These are phyloP conservation scores for Hypoxylon rubiginosum DNA, from an alignment of 2,329 filamentous ascomycete genomes.

Conservation along the genomic window DNA sequence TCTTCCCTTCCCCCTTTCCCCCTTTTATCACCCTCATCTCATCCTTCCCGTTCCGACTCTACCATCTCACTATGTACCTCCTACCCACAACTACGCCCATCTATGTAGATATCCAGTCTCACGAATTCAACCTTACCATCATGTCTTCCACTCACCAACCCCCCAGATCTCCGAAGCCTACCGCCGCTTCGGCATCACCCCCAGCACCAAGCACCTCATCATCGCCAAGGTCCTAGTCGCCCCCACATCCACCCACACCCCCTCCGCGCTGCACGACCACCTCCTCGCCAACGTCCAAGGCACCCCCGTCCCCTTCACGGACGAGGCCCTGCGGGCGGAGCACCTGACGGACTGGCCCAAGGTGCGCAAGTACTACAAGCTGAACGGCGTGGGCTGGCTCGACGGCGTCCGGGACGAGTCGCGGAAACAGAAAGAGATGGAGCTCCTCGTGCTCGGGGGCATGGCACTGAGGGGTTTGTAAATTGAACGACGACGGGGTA, in stretches of 20 bases:
- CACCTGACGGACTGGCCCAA: constrained; percentile 73
- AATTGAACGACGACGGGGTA: background rate
- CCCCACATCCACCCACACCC: constrained; percentile 52
- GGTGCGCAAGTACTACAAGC: constrained; percentile 88
- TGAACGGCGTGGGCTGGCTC: constrained; percentile 72
- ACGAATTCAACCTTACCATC: background rate
- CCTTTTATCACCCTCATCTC: background rate
- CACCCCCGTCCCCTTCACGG: constrained; percentile 68
- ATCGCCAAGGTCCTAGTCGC: constrained; percentile 81
- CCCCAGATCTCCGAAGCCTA: constrained; percentile 90
- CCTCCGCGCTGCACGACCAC: constrained; percentile 69
- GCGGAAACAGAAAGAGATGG: constrained; percentile 68
- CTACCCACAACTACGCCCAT: constrained; percentile 17
- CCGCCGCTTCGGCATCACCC: constrained; percentile 84
- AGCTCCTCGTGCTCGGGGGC: constrained; percentile 77
- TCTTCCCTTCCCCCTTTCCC: constrained; percentile 10
- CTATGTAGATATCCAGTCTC: constrained; percentile 8
- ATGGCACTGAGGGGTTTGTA: constrained; percentile 80
- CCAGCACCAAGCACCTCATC: constrained; percentile 78
- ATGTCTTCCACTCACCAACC: background rate
- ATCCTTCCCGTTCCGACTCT: constrained; percentile 3
- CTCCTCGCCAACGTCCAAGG: constrained; percentile 74
- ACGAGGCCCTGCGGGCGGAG: constrained; percentile 67
- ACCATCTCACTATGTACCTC: background rate
- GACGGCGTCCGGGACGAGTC: constrained; percentile 60